Percentiles rank a stretch among this genome's conserved stretches.
Evolutionary conservation across 2,329 filamentous ascomycete genomes (phyloP).

Genomic region (Chrysoporthe cubensis): DNA sequence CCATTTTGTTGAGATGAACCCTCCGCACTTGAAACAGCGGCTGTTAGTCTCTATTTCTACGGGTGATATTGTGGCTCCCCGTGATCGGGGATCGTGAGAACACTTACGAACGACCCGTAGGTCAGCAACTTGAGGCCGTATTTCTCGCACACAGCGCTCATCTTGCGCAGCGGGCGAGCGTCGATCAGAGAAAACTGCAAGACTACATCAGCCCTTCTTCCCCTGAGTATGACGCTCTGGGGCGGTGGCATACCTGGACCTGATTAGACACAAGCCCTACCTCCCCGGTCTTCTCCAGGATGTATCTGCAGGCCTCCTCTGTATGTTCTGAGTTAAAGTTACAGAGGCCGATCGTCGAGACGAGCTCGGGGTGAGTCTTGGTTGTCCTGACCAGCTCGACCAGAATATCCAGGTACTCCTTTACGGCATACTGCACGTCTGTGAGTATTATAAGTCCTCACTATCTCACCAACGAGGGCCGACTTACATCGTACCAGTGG

Average conservation of each 20-base stretch:
- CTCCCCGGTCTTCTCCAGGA: too few relatives aligned
- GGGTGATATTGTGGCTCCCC: neutral
- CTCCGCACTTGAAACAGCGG: conserved; percentile 35
- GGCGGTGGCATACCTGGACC: conserved; percentile 36
- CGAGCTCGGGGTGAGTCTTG: conserved; percentile 34
- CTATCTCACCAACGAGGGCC: neutral
- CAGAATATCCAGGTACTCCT: conserved; percentile 41
- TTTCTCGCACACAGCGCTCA: conserved; percentile 36
- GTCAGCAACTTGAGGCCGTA: conserved; percentile 40
- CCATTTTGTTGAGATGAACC: conserved; percentile 42
- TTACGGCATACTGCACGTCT: conserved; percentile 37
- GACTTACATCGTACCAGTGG: conserved; percentile 42
- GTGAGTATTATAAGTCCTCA: too few relatives aligned
- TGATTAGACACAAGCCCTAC: conserved; percentile 40
- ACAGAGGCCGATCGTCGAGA: too few relatives aligned
- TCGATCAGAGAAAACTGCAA: conserved; percentile 41
- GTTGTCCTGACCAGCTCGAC: conserved; percentile 37
- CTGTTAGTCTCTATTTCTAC: conserved; percentile 7
- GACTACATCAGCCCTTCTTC: neutral
- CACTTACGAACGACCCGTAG: conserved; percentile 41
- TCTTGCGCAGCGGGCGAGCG: conserved; percentile 36
- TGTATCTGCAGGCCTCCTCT: too few relatives aligned
- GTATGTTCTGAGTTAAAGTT: too few relatives aligned
- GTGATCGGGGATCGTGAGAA: neutral
- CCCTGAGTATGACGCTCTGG: neutral